Evolutionary conservation across 805 yeast species (phyloP).

Genomic region (Saturnispora besseyi): DNA sequence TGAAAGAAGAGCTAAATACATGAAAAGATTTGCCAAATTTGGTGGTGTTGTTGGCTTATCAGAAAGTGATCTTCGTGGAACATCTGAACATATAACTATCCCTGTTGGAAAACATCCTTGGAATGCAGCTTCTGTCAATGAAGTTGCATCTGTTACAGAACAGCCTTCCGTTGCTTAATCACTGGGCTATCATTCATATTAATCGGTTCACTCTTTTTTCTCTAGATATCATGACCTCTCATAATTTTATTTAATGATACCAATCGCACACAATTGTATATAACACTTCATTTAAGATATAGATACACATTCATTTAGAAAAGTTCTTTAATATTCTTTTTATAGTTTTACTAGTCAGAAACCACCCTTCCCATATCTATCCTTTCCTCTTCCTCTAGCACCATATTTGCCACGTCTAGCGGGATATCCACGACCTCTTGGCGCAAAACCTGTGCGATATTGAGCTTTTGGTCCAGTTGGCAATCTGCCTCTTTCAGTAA

Average conservation of each 20-base stretch:
- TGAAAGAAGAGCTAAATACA: constrained; percentile 51
- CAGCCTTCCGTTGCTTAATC: neutral
- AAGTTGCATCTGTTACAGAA: neutral
- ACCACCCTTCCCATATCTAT: neutral
- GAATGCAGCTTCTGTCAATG: constrained; percentile 5
- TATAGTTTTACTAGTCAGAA: neutral
- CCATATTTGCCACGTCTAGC: neutral
- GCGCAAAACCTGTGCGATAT: neutral
- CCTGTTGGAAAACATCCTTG: constrained; percentile 28
- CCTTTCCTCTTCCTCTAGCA: neutral
- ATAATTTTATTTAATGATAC: neutral
- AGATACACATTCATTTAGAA: neutral
- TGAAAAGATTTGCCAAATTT: constrained; percentile 58
- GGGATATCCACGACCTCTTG: constrained; percentile 6
- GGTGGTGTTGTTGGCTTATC: constrained; percentile 73
- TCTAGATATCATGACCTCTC: neutral
- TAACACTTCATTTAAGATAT: neutral
- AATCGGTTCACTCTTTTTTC: neutral
- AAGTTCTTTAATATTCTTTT: neutral
- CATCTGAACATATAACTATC: constrained; percentile 15
- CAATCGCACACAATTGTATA: neutral
- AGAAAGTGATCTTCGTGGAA: constrained; percentile 66
- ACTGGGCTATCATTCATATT: neutral
- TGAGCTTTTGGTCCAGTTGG: neutral
- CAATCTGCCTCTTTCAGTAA: neutral